These are phyloP conservation scores for Syncephalastrum racemosum DNA, from an alignment of 371 early-diverging fungal genomes.

Conservation along the genomic window DNA sequence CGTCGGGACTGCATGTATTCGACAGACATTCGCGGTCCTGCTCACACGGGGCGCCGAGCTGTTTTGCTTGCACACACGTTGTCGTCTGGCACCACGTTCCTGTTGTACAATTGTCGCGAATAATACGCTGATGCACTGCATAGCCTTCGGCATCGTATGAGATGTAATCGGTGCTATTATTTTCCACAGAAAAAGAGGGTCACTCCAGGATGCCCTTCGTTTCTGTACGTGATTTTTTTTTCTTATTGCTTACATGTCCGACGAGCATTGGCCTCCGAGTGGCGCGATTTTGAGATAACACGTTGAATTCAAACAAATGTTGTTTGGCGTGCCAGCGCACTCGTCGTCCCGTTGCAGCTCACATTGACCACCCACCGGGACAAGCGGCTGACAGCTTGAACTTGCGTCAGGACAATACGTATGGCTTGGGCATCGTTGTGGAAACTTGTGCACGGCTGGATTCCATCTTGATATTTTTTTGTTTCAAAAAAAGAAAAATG, in stretches of 20 bases:
- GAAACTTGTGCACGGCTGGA: slow-evolving; percentile 22
- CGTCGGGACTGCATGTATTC: slow-evolving; percentile 34
- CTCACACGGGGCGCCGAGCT: slow-evolving; percentile 17
- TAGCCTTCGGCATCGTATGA: slow-evolving; percentile 32
- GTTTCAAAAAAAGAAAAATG: slow-evolving; percentile 3
- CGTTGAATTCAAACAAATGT: slow-evolving; percentile 45
- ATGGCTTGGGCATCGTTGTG: slow-evolving; percentile 26
- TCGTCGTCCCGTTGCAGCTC: slow-evolving; percentile 50
- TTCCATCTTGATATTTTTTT: slow-evolving; percentile 28
- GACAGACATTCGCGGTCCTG: slow-evolving; percentile 50
- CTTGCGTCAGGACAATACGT: slow-evolving; percentile 45
- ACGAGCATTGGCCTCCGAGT: slow-evolving; percentile 40
- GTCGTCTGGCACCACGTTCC: slow-evolving; percentile 32
- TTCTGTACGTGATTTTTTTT: not conserved
- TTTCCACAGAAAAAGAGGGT: slow-evolving; percentile 2
- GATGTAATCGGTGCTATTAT: slow-evolving; percentile 29
- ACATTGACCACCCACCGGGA: slow-evolving; percentile 29
- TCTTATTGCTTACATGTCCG: slow-evolving; percentile 34
- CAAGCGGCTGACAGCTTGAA: slow-evolving; percentile 27
- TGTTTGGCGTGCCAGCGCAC: slow-evolving; percentile 24
- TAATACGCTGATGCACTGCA: slow-evolving; percentile 31
- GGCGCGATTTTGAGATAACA: slow-evolving; percentile 46
- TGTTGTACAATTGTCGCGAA: slow-evolving; percentile 49
- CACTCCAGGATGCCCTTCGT: slow-evolving; percentile 1
- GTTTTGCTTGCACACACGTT: slow-evolving; percentile 30